Base-by-base conservation (phyloP, 2,329 filamentous ascomycete species). In the Hirsutella rhossiliensis region DNA sequence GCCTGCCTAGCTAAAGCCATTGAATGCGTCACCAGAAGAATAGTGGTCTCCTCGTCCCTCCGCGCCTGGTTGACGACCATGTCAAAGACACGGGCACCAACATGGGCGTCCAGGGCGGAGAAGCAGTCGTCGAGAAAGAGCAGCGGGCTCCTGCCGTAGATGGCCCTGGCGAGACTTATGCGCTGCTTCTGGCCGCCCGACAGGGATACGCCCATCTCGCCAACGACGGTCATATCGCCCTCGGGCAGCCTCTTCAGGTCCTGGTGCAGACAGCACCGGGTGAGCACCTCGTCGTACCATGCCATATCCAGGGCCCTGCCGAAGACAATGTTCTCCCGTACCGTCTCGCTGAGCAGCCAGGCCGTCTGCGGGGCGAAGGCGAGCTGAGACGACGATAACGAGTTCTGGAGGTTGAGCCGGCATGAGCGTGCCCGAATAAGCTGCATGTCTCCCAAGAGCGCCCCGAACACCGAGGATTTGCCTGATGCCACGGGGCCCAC, bases 101-200 rank as follows among this genome's bases (percentile, higher is more conserved):
- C 80, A 48, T 84, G 80, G 19, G 80, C 79, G 53, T 84, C 80
- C 3, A 84, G 80, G 2, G 80, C 80, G 40, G 76, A 80, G 1
- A 84, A 64, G 2, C 80, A 79, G 49, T 84, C 80, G 51, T 84
- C 80, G 74, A 84, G 78, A 23, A 84, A 67, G 19, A 84, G 72
- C 42, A 84, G 23, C 23, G 4, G 23, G 23, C 23, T 23, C 7
- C 23, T 75, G 45, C 82, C 78, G 65, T 89, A 74, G 50, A 84
- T 82, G 47, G 80, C 79, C 41, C 92, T 77, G 17, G 92, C 92
- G 56, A 97, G 95, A 58, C 95, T 97, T 52, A 96, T 69, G 11
- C 92, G 80, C 62, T 96, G 90, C 62, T 96, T 96, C 62, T 97
- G 90, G 2, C 90, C 90, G 45, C 90, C 90, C n/a, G 88, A 95